Evolutionary conservation across 768 basidiomycete genomes (phyloP).

Genomic region (Rhodotorula toruloides): DNA sequence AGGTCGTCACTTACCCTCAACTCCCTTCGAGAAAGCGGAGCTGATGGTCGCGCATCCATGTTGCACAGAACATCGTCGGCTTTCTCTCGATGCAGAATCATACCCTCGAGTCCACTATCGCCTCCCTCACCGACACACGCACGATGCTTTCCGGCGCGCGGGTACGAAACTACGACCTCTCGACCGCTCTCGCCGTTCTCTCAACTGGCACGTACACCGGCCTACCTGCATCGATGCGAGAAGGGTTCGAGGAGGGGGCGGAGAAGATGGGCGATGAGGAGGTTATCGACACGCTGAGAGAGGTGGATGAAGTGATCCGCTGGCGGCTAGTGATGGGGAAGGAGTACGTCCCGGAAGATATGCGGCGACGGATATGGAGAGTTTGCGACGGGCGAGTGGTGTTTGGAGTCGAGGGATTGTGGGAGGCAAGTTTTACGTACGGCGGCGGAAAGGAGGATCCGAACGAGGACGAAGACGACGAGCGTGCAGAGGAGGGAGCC

Average conservation of each 20-base stretch:
- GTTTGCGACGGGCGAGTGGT: slow-evolving; percentile 73
- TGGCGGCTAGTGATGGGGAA: slow-evolving; percentile 66
- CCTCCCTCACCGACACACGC: slow-evolving; percentile 60
- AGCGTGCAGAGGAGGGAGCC: slow-evolving; percentile 55
- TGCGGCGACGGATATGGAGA: slow-evolving; percentile 54
- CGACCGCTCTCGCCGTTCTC: slow-evolving; percentile 83
- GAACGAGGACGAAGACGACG: slow-evolving; percentile 43
- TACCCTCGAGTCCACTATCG: slow-evolving; percentile 69
- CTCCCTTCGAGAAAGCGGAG: slow-evolving; percentile 41
- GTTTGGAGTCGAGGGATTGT: slow-evolving; percentile 67
- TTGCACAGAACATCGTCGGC: slow-evolving; percentile 68
- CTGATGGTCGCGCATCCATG: slow-evolving; percentile 2
- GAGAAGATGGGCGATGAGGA: slow-evolving; percentile 51
- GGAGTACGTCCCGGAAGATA: slow-evolving; percentile 75
- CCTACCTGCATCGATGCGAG: slow-evolving; percentile 57
- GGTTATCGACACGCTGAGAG: slow-evolving; percentile 60
- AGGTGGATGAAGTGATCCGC: slow-evolving; percentile 72
- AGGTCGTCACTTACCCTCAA: slow-evolving; percentile 1
- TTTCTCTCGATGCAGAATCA: slow-evolving; percentile 80
- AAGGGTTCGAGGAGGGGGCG: slow-evolving; percentile 7
- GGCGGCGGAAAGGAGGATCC: slow-evolving; percentile 50
- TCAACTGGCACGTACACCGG: slow-evolving; percentile 78
- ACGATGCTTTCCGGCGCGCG: slow-evolving; percentile 73
- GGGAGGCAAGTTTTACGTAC: slow-evolving; percentile 68
- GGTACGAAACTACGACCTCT: slow-evolving; percentile 84